Evolutionary conservation across 805 yeast genomes (phyloP).

Genomic region (Metschnikowia borealis): DNA sequence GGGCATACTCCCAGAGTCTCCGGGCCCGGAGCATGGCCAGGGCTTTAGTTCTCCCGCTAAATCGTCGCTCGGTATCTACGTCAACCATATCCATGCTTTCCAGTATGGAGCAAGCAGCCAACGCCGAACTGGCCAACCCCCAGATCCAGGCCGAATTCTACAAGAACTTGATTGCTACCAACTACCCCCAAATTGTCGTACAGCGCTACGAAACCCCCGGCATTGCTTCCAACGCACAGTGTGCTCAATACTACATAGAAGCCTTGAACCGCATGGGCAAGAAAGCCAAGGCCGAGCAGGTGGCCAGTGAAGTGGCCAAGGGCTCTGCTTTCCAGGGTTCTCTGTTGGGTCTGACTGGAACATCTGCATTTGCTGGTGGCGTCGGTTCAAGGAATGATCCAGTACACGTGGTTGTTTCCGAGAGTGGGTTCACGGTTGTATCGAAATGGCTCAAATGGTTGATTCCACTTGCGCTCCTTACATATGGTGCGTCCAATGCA

Average conservation of each 20-base stretch:
- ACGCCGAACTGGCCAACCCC: slow-evolving; percentile 65
- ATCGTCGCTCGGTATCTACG: slow-evolving; percentile 19
- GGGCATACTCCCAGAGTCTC: neutral
- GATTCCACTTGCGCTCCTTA: slow-evolving; percentile 70
- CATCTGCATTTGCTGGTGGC: slow-evolving; percentile 29
- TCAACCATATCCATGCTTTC: slow-evolving; percentile 30
- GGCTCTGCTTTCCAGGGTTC: slow-evolving; percentile 8
- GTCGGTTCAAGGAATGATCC: slow-evolving; percentile 77
- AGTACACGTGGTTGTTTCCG: slow-evolving; percentile 88
- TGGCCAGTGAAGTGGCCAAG: slow-evolving; percentile 28
- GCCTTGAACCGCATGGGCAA: slow-evolving; percentile 80
- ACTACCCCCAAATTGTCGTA: slow-evolving; percentile 95
- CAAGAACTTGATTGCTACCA: slow-evolving; percentile 63
- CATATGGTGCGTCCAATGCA: slow-evolving; percentile 78
- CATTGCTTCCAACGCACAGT: slow-evolving; percentile 77
- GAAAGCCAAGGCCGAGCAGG: slow-evolving; percentile 69
- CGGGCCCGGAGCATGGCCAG: neutral
- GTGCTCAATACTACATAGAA: slow-evolving; percentile 72
- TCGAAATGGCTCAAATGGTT: slow-evolving; percentile 89
- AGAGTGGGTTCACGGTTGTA: slow-evolving; percentile 70
- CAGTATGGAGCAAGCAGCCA: slow-evolving; percentile 78
- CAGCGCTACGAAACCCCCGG: slow-evolving; percentile 92
- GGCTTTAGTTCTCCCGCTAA: neutral
- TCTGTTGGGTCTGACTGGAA: slow-evolving; percentile 7
- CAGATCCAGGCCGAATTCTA: slow-evolving; percentile 80